Conservation (phyloP, 2,329 filamentous ascomycete genomes). For the Neopestalotiopsis rosae region DNA sequence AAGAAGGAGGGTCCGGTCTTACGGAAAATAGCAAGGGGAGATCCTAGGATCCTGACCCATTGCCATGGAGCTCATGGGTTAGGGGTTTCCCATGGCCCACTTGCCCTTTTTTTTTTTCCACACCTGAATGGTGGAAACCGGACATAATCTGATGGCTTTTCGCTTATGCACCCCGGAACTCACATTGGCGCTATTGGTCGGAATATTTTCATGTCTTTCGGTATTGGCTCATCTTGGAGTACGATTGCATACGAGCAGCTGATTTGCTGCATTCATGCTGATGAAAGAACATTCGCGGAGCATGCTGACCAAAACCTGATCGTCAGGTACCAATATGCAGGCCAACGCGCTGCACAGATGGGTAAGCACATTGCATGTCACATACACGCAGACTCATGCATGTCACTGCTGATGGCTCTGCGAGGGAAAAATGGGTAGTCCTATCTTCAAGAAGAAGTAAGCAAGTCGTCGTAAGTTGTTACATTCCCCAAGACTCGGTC, state of each 20-base stretch:
- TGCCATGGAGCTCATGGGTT: background rate
- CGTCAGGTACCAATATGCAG: background rate
- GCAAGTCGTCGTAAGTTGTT: background rate
- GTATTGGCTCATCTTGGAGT: background rate
- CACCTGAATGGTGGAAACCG: conserved; percentile 12
- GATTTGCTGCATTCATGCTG: background rate
- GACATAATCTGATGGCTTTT: background rate
- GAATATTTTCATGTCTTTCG: background rate
- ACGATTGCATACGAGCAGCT: background rate
- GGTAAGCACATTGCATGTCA: too few relatives aligned
- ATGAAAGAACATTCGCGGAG: background rate
- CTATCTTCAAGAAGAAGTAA: too few relatives aligned
- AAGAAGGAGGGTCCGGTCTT: background rate
- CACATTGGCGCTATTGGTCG: background rate
- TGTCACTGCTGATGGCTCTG: too few relatives aligned
- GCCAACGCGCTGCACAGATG: background rate
- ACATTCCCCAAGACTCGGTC: background rate
- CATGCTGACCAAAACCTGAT: conserved; percentile 4
- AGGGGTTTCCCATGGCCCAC: background rate
- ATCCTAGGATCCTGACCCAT: background rate
- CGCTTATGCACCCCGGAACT: conserved; percentile 11
- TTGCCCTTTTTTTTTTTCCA: background rate
- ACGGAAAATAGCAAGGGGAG: background rate
- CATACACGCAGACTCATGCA: too few relatives aligned
- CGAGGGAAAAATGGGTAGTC: too few relatives aligned